phyloP scores from a whole-genome alignment of 202 grass and related monocot genomes.

The Carex sylvatica region DNA sequence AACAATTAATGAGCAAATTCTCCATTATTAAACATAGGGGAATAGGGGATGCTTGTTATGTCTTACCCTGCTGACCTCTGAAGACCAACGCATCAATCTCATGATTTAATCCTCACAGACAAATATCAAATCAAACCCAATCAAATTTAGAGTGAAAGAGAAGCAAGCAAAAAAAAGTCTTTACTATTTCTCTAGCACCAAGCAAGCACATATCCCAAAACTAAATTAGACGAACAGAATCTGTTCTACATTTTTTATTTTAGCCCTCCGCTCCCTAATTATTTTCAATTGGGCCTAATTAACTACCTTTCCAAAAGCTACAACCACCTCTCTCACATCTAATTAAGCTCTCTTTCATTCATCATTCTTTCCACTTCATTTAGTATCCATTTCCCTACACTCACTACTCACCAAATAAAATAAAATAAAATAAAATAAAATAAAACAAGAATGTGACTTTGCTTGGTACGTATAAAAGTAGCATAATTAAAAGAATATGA shows the following conservation, averaged over 20 bases:
- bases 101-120: neutral
- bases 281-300: conserved; percentile 18
- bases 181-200: conserved; percentile 40
- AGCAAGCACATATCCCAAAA: conserved; percentile 99
- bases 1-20: no score
- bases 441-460: no score
- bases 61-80: no score
- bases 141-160: conserved; percentile 33
- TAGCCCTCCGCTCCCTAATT: neutral
- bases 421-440: no score
- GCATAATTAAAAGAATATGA: neutral
- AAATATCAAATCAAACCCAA: no score
- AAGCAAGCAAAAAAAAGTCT: conserved; percentile 44
- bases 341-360: no score
- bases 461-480: neutral
- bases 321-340: no score
- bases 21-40: no score
- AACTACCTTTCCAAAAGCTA: neutral
- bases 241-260: conserved; percentile 26
- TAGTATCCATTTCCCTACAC: no score
- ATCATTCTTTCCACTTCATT: no score
- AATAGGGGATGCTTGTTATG: no score
- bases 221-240: conserved; percentile 49
- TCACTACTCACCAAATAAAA: no score
- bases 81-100: neutral